These are phyloP conservation scores for Neonectria neomacrospora DNA, from an alignment of 2,329 filamentous ascomycete genomes.

Conservation along the genomic window DNA sequence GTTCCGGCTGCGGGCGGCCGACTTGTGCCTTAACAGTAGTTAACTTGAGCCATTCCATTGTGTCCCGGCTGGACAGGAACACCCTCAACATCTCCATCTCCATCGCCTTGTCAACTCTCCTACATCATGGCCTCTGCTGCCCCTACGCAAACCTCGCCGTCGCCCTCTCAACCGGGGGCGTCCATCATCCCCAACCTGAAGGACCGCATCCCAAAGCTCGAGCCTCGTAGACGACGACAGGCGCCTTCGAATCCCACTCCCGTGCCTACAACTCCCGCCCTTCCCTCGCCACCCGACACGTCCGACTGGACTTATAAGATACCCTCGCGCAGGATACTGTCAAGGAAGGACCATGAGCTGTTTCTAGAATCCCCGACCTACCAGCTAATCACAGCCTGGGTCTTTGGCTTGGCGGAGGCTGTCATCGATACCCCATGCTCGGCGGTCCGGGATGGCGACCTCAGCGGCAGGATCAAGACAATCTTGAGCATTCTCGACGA, in stretches of 20 bases:
- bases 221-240: conserved; percentile 68
- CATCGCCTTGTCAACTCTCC: conserved; percentile 15
- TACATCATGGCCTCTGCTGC: conserved; percentile 42
- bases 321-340: conserved; percentile 84
- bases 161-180: conserved; percentile 23
- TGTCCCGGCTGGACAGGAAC: background rate
- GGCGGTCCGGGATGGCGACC: conserved; percentile 63
- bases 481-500: conserved; percentile 78
- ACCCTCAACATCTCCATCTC: conserved; percentile 3
- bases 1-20: conserved; percentile 5
- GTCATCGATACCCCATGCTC: conserved; percentile 78
- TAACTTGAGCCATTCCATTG: background rate
- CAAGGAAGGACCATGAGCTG: conserved; percentile 79
- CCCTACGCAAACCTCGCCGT: conserved; percentile 23
- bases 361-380: conserved; percentile 84
- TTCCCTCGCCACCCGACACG: conserved; percentile 74
- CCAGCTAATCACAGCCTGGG: conserved; percentile 80
- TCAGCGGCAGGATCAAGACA: conserved; percentile 69
- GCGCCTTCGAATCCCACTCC: conserved; percentile 67
- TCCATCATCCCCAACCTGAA: conserved; percentile 52
- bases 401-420: conserved; percentile 87
- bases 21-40: background rate
- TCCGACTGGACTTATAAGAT: conserved; percentile 69
- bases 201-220: conserved; percentile 72
- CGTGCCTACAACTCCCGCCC: conserved; percentile 77